Conservation (phyloP, 2,329 filamentous ascomycete genomes). For the Nannizzia gypsea region DNA sequence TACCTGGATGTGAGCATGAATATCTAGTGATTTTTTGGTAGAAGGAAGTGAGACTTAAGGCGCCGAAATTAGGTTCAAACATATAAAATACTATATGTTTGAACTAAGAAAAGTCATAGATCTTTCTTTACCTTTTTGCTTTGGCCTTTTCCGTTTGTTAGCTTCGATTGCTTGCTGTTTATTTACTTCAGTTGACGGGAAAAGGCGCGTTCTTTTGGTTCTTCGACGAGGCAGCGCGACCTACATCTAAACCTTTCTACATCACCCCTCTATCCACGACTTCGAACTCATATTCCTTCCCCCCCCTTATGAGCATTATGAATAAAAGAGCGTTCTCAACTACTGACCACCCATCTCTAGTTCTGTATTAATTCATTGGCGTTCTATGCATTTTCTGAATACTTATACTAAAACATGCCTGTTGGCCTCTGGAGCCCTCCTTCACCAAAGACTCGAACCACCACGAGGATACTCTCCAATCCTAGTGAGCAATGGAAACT, state of each 20-base stretch:
- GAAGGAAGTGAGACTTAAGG: neutral
- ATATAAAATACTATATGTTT: neutral
- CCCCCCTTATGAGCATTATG: neutral
- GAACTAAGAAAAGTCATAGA: neutral
- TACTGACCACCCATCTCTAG: neutral
- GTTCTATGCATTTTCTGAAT: neutral
- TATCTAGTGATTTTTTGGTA: neutral
- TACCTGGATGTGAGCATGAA: neutral
- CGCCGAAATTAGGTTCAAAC: too few relatives aligned
- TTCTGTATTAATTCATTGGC: neutral
- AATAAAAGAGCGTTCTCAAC: neutral
- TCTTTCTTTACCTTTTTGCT: neutral
- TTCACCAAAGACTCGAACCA: neutral
- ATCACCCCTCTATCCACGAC: neutral
- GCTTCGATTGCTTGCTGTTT: neutral
- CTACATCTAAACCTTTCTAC: neutral
- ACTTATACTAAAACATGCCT: neutral
- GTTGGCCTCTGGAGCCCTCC: neutral
- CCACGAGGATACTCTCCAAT: slow-evolving; percentile 19
- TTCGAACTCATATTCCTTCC: neutral
- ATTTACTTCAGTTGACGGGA: neutral
- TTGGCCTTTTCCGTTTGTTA: neutral
- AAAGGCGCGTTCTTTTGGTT: neutral
- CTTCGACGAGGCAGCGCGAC: neutral
- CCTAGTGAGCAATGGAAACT: slow-evolving; percentile 26